Base-by-base conservation (phyloP, 768 basidiomycete genomes). In the Solioccasus polychromus region DNA sequence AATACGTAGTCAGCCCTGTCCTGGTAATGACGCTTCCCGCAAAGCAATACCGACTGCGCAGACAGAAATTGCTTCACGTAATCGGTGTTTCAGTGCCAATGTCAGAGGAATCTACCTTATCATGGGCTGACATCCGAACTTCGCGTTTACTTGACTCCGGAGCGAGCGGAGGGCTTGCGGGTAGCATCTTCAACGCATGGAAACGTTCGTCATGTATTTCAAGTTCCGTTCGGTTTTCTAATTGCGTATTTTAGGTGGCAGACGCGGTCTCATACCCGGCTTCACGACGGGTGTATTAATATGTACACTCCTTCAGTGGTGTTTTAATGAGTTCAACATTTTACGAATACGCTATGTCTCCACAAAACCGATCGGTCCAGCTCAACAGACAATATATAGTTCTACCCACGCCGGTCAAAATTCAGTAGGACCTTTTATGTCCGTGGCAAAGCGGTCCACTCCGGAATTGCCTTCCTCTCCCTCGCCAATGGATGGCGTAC, bases 1-100 rank as follows among this genome's bases (percentile, higher is more conserved):
- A 92, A 72, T 88, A 82, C 58, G 57, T 78, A n/a, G 67, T 91
- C 39, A 78, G 78, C 35, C 92, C 92, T 1, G 46, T 77, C 2
- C 66, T 91, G 34, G 68, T 74, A 8, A 65, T 66, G 19, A 63
- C 64, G 1, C 58, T 74, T n/a, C 65, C 74, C 2, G 74, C 70
- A 55, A 64, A 67, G 32, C 76, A 79, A 50, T 81, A 80, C 55
- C 67, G 60, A 42, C 47, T 66, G 43, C 68, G 72, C 42, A 71
- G 71, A 59, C 66, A 68, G 25, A 51, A 20, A 48, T 57, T 57
- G 15, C 38, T 57, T 44, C 61, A 68, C 18, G 48, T 64, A 5
- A 31, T 17, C n/a, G 48, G 47, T 8, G 29, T 62, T 48, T 29
- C 53, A 63, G 14, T 48, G 29, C 31, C 53, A 63, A 15, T 48